Percentiles rank a stretch among this genome's conserved stretches.
Conservation (phyloP, 148 eudicot species). For the Arbutus unedo region DNA sequence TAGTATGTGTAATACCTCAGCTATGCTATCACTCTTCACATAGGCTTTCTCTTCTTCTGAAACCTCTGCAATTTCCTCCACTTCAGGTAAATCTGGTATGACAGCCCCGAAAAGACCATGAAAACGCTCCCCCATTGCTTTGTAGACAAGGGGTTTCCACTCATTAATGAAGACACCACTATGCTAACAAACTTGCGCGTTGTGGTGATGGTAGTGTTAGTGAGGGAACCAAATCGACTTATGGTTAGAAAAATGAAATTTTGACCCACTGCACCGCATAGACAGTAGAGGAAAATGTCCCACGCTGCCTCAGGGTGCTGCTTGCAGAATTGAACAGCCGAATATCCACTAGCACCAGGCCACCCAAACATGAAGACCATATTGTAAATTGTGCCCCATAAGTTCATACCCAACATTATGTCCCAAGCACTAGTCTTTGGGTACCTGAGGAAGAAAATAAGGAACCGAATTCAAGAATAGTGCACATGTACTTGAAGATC, state of each 20-base stretch:
- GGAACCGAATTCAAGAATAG: not conserved
- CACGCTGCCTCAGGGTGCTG: constrained; percentile 94
- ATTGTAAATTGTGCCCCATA: constrained; percentile 96
- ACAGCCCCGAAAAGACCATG: constrained; percentile 91
- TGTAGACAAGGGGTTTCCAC: constrained; percentile 82
- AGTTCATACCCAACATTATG: constrained; percentile 95
- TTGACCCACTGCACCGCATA: constrained; percentile 96
- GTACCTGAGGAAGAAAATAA: constrained; percentile 44
- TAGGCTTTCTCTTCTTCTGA: constrained; percentile 71
- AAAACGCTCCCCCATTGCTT: constrained; percentile 88
- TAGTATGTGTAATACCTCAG: not conserved
- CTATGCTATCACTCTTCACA: constrained; percentile 24
- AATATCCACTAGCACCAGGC: constrained; percentile 88
- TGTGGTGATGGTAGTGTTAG: constrained; percentile 98
- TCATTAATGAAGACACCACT: constrained; percentile 63
- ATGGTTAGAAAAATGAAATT: constrained; percentile 91
- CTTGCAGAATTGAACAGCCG: constrained; percentile 80
- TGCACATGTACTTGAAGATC: no score
- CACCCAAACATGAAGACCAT: constrained; percentile 85
- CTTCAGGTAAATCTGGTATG: constrained; percentile 93
- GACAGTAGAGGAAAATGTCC: constrained; percentile 83
- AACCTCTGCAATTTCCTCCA: constrained; percentile 73
- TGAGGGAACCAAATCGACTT: constrained; percentile 87
- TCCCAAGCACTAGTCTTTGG: constrained; percentile 97
- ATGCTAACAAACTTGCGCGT: constrained; percentile 97